Base-by-base conservation (phyloP, 768 basidiomycete species). In the Mrakia gelida region DNA sequence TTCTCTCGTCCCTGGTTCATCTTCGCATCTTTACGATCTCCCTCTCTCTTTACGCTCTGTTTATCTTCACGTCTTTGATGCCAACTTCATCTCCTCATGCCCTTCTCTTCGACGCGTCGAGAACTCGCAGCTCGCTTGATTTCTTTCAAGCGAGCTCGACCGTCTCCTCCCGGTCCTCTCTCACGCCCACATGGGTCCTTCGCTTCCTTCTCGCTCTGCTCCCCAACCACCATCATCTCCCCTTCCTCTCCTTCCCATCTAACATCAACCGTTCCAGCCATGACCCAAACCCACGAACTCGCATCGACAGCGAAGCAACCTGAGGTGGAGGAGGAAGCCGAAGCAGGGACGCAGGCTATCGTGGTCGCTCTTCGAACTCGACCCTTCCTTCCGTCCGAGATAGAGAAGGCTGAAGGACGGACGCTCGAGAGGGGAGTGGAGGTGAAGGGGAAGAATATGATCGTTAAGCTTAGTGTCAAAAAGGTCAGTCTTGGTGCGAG, bases 331-430 rank as follows among this genome's bases (percentile, higher is more conserved):
- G 54, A 56, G 54, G 54, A 21, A 26, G 26, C 23, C 5, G 23
- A 59, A 28, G n/a, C n/a, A n/a, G 59, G 59, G 7, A 59, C 26
- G 11, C 59, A 59, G 13, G 67, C 41, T 10, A 41, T 76, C 34
- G 16, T 73, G 21, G 77, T 78, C 10, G 71, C 77, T 38, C 62
- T 73, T n/a, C 59, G 71, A 15, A 78, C 71, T 15, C 71, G 77
- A n/a, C 77, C 77, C 9, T 78, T 78, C 62, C 71, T 78, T 26
- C 26, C 77, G 0, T 61, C 56, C 26, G 75, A 76, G 41, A 38
- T 38, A 15, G 54, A 76, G 21, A 7, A 16, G 13, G 67, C 75
- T 32, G 75, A 30, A 10, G 75, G 68, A 5, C n/a, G 34, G 13
- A 56, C 59, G 18, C 32, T 62, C 8, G 21, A 52, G 34, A 28